Percentiles rank a stretch among this genome's conserved stretches.
Evolutionary conservation across 1,284 basidiomycete genomes (phyloP).

Genomic region (Leccinum glutinopallens): DNA sequence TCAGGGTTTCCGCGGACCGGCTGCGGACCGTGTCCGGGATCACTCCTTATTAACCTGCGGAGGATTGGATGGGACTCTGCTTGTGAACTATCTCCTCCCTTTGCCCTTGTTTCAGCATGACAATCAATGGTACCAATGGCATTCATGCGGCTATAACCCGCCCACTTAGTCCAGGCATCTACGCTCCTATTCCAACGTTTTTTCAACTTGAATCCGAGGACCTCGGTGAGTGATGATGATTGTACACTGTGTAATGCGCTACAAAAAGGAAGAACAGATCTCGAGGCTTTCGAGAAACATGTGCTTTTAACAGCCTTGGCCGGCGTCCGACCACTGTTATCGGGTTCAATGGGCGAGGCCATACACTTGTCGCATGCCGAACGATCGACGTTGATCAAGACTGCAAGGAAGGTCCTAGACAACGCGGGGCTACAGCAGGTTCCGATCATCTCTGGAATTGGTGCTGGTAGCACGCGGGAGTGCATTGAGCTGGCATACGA

Average conservation of each 20-base stretch:
- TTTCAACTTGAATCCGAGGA: slow-evolving; percentile 78
- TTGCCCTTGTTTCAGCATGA: slow-evolving; percentile 22
- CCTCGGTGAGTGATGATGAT: slow-evolving; percentile 57
- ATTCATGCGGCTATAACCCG: slow-evolving; percentile 38
- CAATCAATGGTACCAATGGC: slow-evolving; percentile 37
- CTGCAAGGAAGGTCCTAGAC: slow-evolving; percentile 75
- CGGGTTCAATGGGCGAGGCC: slow-evolving; percentile 86
- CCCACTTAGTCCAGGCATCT: slow-evolving; percentile 76
- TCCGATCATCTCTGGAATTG: slow-evolving; percentile 83
- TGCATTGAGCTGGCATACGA: slow-evolving; percentile 73
- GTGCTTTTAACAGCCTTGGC: slow-evolving; percentile 68
- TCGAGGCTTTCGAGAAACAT: slow-evolving; percentile 74
- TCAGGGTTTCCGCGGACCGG: slow-evolving; percentile 13
- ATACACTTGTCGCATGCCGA: slow-evolving; percentile 79
- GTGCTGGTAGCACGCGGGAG: slow-evolving; percentile 79
- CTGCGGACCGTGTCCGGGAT: slow-evolving; percentile 19
- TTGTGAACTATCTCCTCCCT: slow-evolving; percentile 4
- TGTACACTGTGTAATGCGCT: not conserved
- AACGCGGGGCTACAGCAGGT: slow-evolving; percentile 57
- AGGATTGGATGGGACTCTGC: slow-evolving; percentile 1
- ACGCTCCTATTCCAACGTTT: slow-evolving; percentile 86
- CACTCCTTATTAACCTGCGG: slow-evolving; percentile 18
- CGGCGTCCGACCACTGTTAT: slow-evolving; percentile 76
- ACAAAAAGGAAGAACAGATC: slow-evolving; percentile 50
- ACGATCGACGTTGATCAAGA: slow-evolving; percentile 66